Conservation (phyloP, 192 early-diverging fungal genomes). For the Blastocladiella britannica region DNA sequence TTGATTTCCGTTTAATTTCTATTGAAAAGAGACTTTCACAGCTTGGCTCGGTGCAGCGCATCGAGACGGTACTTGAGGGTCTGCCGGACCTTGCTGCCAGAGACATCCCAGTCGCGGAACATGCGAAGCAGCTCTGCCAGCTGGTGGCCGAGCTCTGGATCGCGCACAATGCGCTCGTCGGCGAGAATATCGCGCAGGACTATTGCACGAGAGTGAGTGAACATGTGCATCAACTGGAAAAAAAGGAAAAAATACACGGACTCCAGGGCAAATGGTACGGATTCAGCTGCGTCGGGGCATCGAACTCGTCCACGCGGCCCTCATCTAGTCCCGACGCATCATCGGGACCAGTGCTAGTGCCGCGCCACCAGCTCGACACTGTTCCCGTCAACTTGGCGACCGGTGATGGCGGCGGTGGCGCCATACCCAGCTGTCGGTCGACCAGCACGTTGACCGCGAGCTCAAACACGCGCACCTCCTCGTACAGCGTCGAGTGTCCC, state of each 20-base stretch:
- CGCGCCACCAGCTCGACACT: slow-evolving; percentile 13
- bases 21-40: too few relatives aligned
- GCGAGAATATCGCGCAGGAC: slow-evolving; percentile 59
- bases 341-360: slow-evolving; percentile 12
- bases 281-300: slow-evolving; percentile 49
- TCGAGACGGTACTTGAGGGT: slow-evolving; percentile 87
- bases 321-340: slow-evolving; percentile 8
- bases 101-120: slow-evolving; percentile 60
- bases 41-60: slow-evolving; percentile 39
- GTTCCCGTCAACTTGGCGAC: slow-evolving; percentile 5
- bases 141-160: slow-evolving; percentile 33
- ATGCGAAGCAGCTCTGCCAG: slow-evolving; percentile 38
- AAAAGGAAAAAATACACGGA: slow-evolving; percentile 7
- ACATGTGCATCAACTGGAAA: too few relatives aligned
- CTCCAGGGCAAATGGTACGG: slow-evolving; percentile 89
- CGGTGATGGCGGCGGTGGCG: slow-evolving; percentile 3
- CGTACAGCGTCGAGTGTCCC: slow-evolving; percentile 87
- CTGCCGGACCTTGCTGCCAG: slow-evolving; percentile 39
- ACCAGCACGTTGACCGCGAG: slow-evolving; percentile 26
- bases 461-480: slow-evolving; percentile 66
- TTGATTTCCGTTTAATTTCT: too few relatives aligned
- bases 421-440: not conserved
- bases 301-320: slow-evolving; percentile 28
- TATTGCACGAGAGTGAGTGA: too few relatives aligned
- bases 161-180: slow-evolving; percentile 35